Evolutionary conservation across 1,284 basidiomycete species (phyloP), one percentile per base, ranked within the genome.

Genomic region (Pisolithus thermaeus): DNA sequence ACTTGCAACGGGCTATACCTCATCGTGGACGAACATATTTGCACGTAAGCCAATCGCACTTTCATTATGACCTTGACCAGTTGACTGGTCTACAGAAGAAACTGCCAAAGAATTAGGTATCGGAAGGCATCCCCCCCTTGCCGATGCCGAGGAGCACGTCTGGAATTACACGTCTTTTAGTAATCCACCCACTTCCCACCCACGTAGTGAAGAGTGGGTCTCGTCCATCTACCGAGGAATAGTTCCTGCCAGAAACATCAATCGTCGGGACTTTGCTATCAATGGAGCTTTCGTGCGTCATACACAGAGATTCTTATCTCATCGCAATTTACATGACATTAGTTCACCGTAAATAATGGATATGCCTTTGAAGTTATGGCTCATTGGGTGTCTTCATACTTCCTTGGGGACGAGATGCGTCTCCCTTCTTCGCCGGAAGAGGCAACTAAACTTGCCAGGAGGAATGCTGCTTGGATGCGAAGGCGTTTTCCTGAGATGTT

Each of bases 361-460:
- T 83, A 83, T 55, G 66, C 71, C 1, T 75, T 62, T 49, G 81
- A 84, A 62, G 73, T 78, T 6, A 65, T 62, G 1, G 71, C 82
- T 0, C 81, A 84, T 58, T 84, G 79, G 80, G 79, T 83, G 41
- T 80, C 81, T 0, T 76, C 80, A 0, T 83, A 83, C 61, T 83
- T 84, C 60, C 73, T 78, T 5, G 61, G 58, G 0, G 80, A 84
- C 55, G 54, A 60, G 41, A 71, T 83, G 67, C 66, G 63, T 1
- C 60, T 83, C 1, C 81, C 80, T 0, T 58, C 61, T 1, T 71
- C 74, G 0, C 58, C 66, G 0, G 74, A 77, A 39, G 72, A 71
- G n/a, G 81, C 80, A 0, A 57, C 72, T 30, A 61, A 53, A 1
- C 59, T 63, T 36, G 68, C 76, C 0, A 73, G 77, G 38, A 61